Conservation (phyloP, 805 yeast genomes). For the Hanseniaspora lachancei region DNA sequence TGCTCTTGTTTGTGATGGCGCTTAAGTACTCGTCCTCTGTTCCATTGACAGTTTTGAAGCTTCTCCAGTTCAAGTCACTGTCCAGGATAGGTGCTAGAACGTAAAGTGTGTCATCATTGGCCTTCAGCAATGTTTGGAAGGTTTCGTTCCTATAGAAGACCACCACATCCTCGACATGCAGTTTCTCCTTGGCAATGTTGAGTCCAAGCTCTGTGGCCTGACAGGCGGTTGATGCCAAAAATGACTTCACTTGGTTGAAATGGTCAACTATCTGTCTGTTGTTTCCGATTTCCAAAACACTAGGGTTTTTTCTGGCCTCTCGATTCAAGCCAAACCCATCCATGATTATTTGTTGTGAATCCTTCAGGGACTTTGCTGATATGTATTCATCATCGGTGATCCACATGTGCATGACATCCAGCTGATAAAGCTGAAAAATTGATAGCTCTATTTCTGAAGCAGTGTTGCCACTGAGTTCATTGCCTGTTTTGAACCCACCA, state of each 20-base stretch:
- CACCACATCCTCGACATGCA: slow-evolving; percentile 43
- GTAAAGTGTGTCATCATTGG: slow-evolving; percentile 36
- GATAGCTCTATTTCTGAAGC: slow-evolving; percentile 30
- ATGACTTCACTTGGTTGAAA: slow-evolving; percentile 30
- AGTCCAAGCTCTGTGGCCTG: slow-evolving; percentile 68
- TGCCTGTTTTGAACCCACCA: slow-evolving; percentile 38
- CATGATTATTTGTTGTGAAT: slow-evolving; percentile 44
- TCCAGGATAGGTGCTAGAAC: slow-evolving; percentile 62
- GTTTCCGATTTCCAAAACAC: slow-evolving; percentile 16
- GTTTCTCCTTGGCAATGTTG: slow-evolving; percentile 30
- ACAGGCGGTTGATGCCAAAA: slow-evolving; percentile 50
- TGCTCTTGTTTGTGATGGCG: slow-evolving; percentile 8
- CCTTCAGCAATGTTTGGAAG: slow-evolving; percentile 56
- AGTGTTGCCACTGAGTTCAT: slow-evolving; percentile 25
- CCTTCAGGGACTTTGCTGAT: slow-evolving; percentile 39
- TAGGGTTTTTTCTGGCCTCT: slow-evolving; percentile 17
- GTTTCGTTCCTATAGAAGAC: slow-evolving; percentile 85
- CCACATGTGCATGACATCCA: slow-evolving; percentile 78
- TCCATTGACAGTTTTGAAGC: slow-evolving; percentile 54
- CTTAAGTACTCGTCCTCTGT: slow-evolving; percentile 48
- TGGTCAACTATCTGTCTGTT: slow-evolving; percentile 25
- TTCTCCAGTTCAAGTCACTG: slow-evolving; percentile 70
- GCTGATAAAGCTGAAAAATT: slow-evolving; percentile 45
- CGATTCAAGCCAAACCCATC: slow-evolving; percentile 31
- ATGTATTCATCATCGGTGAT: slow-evolving; percentile 18